Evolutionary conservation across 768 basidiomycete genomes (phyloP), one percentile per base, ranked within the genome.

Genomic region (Boletales sp.): DNA sequence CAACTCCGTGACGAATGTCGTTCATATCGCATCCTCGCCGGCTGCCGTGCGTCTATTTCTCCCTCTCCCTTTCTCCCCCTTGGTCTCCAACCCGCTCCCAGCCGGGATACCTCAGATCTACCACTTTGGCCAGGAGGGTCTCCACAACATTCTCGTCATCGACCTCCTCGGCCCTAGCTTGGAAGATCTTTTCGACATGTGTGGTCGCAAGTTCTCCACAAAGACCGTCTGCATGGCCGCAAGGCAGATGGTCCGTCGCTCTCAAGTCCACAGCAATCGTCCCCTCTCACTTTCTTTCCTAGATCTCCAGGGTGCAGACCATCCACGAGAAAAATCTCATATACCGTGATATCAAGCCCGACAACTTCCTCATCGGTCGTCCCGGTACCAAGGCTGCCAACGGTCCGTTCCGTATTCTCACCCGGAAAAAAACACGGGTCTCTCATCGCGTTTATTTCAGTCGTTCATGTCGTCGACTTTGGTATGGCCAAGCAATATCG

Each of bases 401-500:
- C 57, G 72, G 89, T 92, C 44, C 54, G 63, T 49, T 49, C 41
- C 33, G 25, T 44, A 40, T 48, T 28, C 5, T 12, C 51, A 4
- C n/a, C 19, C 15, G 28, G n/a, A n/a, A n/a, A 5, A 41, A 37
- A 32, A 15, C 50, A 36, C 35, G 25, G n/a, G 10, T 17, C 28
- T 15, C 37, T 57, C 28, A 52, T 53, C n/a, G n/a, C 7, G 10
- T 33, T 30, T 41, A 38, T 38, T 37, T 13, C 42, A 90, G 87
- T 86, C 44, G 77, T 99, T 49, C 95, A 99, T 63, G 87, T 91
- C 44, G 94, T 99, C 49, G 96, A 99, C 69, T 98, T 99, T 65
- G 96, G 96, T 39, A 98, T 99, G 96, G 96, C 96, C 25, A 98
- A 98, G 72, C 95, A 98, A 70, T 99, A 97, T 65, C 87, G 96